These are phyloP conservation scores for Xylaria sp. DNA, from an alignment of 2,329 filamentous ascomycete species.

Conservation along the genomic window DNA sequence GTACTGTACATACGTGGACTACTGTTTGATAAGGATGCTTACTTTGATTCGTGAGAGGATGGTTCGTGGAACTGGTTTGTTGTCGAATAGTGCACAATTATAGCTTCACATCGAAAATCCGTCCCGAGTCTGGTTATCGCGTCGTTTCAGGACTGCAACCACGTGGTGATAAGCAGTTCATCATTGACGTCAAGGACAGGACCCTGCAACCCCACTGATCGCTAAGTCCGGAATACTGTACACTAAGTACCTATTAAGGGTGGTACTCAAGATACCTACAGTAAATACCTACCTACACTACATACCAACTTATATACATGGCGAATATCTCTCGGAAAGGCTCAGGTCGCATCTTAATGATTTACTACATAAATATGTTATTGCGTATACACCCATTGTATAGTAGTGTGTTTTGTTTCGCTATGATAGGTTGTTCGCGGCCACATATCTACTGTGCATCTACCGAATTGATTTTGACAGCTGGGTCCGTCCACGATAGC, in stretches of 20 bases:
- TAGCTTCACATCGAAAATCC: slow-evolving; percentile 36
- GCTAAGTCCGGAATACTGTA: neutral
- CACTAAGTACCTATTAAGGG: too few species aligned
- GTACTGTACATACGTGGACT: too few species aligned
- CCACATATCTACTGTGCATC: neutral
- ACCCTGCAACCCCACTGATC: neutral
- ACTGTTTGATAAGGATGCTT: neutral
- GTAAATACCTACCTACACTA: too few species aligned
- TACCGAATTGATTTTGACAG: neutral
- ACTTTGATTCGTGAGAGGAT: neutral
- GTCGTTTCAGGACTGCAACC: slow-evolving; percentile 41
- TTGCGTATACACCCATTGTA: neutral
- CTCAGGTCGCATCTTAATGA: neutral
- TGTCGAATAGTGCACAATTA: slow-evolving; percentile 3
- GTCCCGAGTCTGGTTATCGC: slow-evolving; percentile 39
- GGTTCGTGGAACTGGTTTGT: neutral
- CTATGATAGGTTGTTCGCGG: neutral
- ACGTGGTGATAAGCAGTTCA: slow-evolving; percentile 46
- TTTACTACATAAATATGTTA: too few species aligned
- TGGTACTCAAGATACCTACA: too few species aligned
- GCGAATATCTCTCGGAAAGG: neutral
- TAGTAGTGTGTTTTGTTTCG: neutral
- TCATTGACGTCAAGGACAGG: slow-evolving; percentile 43
- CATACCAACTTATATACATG: too few species aligned
- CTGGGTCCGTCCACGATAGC: neutral